Conservation (phyloP, 2,329 filamentous ascomycete genomes). For the Aspergillus neoniger region DNA sequence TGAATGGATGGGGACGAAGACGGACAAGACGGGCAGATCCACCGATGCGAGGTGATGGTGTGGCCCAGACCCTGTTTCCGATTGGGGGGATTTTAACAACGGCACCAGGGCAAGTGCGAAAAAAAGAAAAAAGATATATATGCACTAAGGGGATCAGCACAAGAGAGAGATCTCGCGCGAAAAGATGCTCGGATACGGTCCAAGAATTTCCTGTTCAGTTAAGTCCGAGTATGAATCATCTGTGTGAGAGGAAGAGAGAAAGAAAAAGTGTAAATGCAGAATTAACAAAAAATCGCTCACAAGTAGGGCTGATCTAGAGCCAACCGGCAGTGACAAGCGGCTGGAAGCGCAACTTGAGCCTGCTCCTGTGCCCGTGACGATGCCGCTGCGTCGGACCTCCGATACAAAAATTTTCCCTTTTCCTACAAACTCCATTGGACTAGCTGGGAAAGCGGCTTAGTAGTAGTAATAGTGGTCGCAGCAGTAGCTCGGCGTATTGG, state of each 20-base stretch:
- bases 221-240: not conserved
- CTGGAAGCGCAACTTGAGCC: not conserved
- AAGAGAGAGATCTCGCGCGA: too few relatives aligned
- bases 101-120: not conserved
- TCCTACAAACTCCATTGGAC: not conserved
- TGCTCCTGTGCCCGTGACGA: not conserved
- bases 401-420: not conserved
- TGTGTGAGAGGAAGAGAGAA: too few relatives aligned
- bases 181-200: not conserved
- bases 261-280: not conserved
- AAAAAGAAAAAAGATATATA: not conserved
- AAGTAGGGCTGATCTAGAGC: constrained; percentile 4
- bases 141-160: not conserved
- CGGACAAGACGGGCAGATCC: not conserved
- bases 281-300: constrained; percentile 1
- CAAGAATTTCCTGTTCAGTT: not conserved
- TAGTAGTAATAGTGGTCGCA: too few relatives aligned
- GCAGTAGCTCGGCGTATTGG: not conserved
- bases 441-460: not conserved
- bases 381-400: not conserved
- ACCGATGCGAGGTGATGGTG: not conserved
- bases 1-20: not conserved
- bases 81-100: not conserved
- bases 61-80: not conserved
- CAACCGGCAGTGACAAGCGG: not conserved